phyloP scores from a whole-genome alignment of 2,329 filamentous ascomycete genomes.

The Exserohilum rostratum region DNA sequence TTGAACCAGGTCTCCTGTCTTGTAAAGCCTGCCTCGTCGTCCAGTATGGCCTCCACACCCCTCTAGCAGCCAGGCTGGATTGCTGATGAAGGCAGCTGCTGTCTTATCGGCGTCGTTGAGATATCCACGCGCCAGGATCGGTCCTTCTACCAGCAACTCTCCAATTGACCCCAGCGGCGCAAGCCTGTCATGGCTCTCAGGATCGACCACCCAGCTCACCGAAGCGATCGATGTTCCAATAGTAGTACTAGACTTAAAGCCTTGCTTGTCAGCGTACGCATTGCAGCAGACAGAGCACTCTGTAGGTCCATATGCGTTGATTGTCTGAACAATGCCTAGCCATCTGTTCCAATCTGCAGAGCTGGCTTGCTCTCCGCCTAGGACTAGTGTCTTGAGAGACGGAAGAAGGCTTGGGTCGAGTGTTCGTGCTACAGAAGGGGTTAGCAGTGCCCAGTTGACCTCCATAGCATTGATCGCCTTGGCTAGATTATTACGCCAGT shows the following conservation, averaged over 20 bases:
- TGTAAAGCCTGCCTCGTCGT: conserved; percentile 4
- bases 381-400: no score
- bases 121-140: conserved; percentile 45
- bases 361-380: no score
- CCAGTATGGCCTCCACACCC: no score
- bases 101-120: conserved; percentile 15
- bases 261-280: not conserved
- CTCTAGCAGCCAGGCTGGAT: not conserved
- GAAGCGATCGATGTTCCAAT: conserved; percentile 16
- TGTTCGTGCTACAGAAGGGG: not conserved
- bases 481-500: not conserved
- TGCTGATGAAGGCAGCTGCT: not conserved
- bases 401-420: no score
- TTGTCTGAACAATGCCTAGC: no score
- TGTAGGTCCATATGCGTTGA: conserved; percentile 10
- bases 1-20: conserved; percentile 12
- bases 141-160: conserved; percentile 64
- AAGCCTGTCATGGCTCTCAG: conserved; percentile 22
- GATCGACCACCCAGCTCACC: conserved; percentile 45
- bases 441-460: not conserved
- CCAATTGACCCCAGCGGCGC: conserved; percentile 19
- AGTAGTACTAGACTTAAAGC: not conserved
- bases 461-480: not conserved
- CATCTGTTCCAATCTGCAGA: not conserved
- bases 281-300: conserved; percentile 26